phyloP scores from a whole-genome alignment of 2,329 filamentous ascomycete species.

The Basipetospora chlamydospora region DNA sequence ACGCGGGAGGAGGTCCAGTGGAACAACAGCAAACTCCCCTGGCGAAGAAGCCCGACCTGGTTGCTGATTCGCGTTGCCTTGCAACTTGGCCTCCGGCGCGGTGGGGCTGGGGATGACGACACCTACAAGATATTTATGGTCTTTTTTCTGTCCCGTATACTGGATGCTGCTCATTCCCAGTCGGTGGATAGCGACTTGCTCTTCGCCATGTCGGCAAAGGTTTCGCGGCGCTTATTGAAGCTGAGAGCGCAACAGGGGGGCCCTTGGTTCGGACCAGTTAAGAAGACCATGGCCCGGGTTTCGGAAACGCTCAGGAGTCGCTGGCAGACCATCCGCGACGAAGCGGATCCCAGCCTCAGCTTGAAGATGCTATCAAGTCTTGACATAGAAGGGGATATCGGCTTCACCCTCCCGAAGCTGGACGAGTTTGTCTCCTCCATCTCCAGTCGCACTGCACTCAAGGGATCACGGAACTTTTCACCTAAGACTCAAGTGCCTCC shows the following conservation, averaged over 20 bases:
- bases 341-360: too few species aligned
- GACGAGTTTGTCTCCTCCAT: too few species aligned
- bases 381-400: too few species aligned
- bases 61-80: constrained; percentile 36
- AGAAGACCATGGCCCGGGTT: constrained; percentile 7
- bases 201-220: constrained; percentile 26
- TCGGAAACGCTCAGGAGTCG: not conserved
- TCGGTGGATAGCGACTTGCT: constrained; percentile 14
- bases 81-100: constrained; percentile 19
- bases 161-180: constrained; percentile 13
- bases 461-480: too few species aligned
- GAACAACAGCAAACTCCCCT: constrained; percentile 19
- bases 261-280: not conserved
- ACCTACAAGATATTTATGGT: constrained; percentile 38
- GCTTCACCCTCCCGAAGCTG: too few species aligned
- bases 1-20: constrained; percentile 40
- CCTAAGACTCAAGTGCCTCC: too few species aligned
- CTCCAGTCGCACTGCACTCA: too few species aligned
- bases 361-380: too few species aligned
- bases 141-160: constrained; percentile 23
- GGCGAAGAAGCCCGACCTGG: constrained; percentile 39
- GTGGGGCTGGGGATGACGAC: not conserved
- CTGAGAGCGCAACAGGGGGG: constrained; percentile 12
- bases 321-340: too few species aligned
- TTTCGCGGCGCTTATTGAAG: constrained; percentile 27